phyloP scores from a whole-genome alignment of 768 basidiomycete species.

The Tylopilus cervinicoccineus region DNA sequence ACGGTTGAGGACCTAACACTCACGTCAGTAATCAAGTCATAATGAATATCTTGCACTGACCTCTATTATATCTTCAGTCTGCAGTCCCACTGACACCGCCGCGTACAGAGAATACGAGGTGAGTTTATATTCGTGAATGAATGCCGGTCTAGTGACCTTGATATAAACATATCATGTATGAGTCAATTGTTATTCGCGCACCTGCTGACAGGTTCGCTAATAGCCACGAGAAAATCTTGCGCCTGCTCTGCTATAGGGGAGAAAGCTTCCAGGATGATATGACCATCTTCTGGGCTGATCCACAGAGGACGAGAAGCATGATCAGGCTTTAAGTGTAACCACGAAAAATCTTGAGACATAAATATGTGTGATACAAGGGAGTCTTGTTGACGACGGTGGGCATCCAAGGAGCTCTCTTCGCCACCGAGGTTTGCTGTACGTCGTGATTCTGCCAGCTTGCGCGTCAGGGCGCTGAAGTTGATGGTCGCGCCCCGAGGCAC shows the following conservation, averaged over 20 bases:
- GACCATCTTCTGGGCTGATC: slow-evolving; percentile 90
- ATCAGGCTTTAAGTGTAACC: slow-evolving; percentile 84
- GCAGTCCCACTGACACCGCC: slow-evolving; percentile 95
- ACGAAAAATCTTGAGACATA: slow-evolving; percentile 81
- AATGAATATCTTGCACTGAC: slow-evolving; percentile 45
- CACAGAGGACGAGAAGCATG: slow-evolving; percentile 91
- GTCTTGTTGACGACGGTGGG: slow-evolving; percentile 71
- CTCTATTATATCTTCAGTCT: slow-evolving; percentile 98
- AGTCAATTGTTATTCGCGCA: slow-evolving; percentile 40
- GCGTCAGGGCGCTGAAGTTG: slow-evolving; percentile 79
- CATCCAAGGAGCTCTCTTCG: slow-evolving; percentile 53
- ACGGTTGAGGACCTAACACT: slow-evolving; percentile 66
- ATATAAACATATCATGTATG: slow-evolving; percentile 28
- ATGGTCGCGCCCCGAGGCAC: slow-evolving; percentile 77
- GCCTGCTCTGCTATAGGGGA: slow-evolving; percentile 97
- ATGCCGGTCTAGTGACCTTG: slow-evolving; percentile 67
- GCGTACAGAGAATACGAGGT: slow-evolving; percentile 98
- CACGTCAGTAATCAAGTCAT: slow-evolving; percentile 31
- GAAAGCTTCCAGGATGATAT: slow-evolving; percentile 97
- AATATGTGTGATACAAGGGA: slow-evolving; percentile 78
- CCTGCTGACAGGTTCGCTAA: slow-evolving; percentile 98
- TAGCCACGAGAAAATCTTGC: slow-evolving; percentile 96
- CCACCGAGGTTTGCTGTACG: slow-evolving; percentile 35
- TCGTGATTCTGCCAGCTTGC: slow-evolving; percentile 67
- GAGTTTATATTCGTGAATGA: slow-evolving; percentile 99